A percentile compares a stretch with the other conserved stretches of the same genome.
Conservation (phyloP, 1,139 yeast species). For the Petasospora fabianii region DNA sequence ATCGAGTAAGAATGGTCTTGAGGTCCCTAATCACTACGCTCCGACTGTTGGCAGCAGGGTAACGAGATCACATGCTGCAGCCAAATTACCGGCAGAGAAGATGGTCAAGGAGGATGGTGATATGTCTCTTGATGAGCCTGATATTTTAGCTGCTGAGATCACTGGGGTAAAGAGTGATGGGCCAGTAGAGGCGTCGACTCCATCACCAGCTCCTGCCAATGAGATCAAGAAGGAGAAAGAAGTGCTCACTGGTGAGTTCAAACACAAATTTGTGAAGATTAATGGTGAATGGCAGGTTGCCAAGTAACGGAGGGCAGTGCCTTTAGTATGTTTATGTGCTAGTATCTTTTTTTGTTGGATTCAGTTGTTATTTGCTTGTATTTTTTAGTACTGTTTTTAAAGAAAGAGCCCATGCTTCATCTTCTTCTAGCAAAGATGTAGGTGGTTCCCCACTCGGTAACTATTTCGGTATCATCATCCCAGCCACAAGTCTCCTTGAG, state of each 20-base stretch:
- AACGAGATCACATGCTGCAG: slow-evolving; percentile 20
- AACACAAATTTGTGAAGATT: slow-evolving; percentile 11
- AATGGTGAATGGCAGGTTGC: slow-evolving; percentile 12
- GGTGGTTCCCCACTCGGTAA: slow-evolving; percentile 58
- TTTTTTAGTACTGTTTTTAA: no score
- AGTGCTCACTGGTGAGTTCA: slow-evolving; percentile 5
- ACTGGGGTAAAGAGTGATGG: slow-evolving; percentile 8
- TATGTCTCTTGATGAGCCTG: slow-evolving; percentile 16
- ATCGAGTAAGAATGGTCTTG: no score
- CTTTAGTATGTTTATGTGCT: neutral
- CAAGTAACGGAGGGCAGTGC: neutral
- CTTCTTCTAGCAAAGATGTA: slow-evolving; percentile 28
- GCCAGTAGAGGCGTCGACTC: slow-evolving; percentile 26
- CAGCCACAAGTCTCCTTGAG: slow-evolving; percentile 40
- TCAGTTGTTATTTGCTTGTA: neutral
- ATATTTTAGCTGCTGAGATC: slow-evolving; percentile 6
- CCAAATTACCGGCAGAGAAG: slow-evolving; percentile 13
- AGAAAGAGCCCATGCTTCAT: slow-evolving; percentile 1
- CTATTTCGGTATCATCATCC: slow-evolving; percentile 41
- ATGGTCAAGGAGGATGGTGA: slow-evolving; percentile 15
- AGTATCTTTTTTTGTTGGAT: neutral
- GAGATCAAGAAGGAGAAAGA: slow-evolving; percentile 2
- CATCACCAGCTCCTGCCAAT: slow-evolving; percentile 5
- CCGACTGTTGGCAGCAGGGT: slow-evolving; percentile 11
- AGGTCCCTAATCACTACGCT: slow-evolving; percentile 5